Evolutionary conservation across 805 yeast genomes (phyloP).

Genomic region (Cyberlindnera sargentensis): DNA sequence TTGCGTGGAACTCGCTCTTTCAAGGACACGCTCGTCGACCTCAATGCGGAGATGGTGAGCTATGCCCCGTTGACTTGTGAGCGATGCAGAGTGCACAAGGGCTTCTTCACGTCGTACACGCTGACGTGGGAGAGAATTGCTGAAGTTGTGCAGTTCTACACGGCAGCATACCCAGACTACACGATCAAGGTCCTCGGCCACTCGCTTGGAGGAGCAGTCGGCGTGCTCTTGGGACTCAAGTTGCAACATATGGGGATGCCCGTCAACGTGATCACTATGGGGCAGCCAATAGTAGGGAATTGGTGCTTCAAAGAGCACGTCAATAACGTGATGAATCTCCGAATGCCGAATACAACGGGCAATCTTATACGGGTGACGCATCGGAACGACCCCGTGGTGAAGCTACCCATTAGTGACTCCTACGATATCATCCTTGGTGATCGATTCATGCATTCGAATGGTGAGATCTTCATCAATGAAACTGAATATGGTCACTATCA

Average conservation of each 20-base stretch:
- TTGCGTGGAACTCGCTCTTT: conserved; percentile 23
- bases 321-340: conserved; percentile 6
- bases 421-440: conserved; percentile 11
- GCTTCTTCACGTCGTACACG: conserved; percentile 14
- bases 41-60: conserved; percentile 20
- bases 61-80: conserved; percentile 8
- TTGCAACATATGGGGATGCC: conserved; percentile 2
- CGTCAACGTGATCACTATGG: conserved; percentile 16
- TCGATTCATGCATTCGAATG: conserved; percentile 11
- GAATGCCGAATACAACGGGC: conserved; percentile 1
- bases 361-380: conserved; percentile 19
- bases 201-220: conserved; percentile 24
- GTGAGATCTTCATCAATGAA: conserved; percentile 22
- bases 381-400: conserved; percentile 22
- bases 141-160: not conserved
- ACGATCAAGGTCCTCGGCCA: conserved; percentile 20
- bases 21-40: conserved; percentile 21
- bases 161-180: conserved; percentile 4
- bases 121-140: conserved; percentile 10
- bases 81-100: conserved; percentile 20
- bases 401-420: conserved; percentile 17
- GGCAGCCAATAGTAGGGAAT: conserved; percentile 24
- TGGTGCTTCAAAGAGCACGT: conserved; percentile 9
- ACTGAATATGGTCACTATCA: conserved; percentile 6
- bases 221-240: conserved; percentile 11